phyloP scores from a whole-genome alignment of 2,329 filamentous ascomycete genomes.

The Orbilia oligospora region DNA sequence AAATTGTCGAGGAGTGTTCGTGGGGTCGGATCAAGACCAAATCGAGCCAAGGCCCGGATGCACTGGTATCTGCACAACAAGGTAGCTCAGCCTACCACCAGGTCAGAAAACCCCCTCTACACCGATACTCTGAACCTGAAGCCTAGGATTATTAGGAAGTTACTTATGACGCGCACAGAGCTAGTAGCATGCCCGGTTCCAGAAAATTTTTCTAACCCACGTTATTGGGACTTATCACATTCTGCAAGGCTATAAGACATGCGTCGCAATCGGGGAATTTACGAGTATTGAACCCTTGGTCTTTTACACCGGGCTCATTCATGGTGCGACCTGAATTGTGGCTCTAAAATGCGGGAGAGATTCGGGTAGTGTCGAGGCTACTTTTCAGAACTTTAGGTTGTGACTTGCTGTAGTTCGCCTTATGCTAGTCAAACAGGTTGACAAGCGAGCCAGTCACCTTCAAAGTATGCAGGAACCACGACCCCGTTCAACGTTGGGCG shows the following conservation, averaged over 20 bases:
- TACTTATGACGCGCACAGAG: constrained; percentile 18
- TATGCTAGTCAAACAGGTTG: constrained; percentile 50
- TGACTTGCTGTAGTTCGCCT: constrained; percentile 52
- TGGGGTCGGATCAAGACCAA: constrained; percentile 52
- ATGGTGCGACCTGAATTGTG: constrained; percentile 49
- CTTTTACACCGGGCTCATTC: constrained; percentile 22
- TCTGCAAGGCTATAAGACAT: constrained; percentile 54
- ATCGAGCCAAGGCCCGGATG: constrained; percentile 55
- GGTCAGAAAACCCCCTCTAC: neutral
- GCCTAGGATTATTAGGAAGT: constrained; percentile 20
- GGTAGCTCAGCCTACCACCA: constrained; percentile 49
- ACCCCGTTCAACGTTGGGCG: constrained; percentile 51
- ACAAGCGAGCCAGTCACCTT: constrained; percentile 54
- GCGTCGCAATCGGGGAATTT: constrained; percentile 59
- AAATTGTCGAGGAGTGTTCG: constrained; percentile 11
- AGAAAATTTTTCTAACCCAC: constrained; percentile 47
- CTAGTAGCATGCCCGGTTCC: constrained; percentile 34
- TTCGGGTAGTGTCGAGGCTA: constrained; percentile 49
- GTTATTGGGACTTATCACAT: constrained; percentile 55
- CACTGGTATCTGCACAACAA: constrained; percentile 27
- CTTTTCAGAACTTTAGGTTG: constrained; percentile 22
- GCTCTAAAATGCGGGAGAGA: constrained; percentile 36
- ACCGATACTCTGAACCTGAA: constrained; percentile 21
- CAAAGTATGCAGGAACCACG: constrained; percentile 53
- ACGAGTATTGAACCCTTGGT: constrained; percentile 38